A percentile compares a stretch with the other conserved stretches of the same genome.
Evolutionary conservation across 2,329 filamentous ascomycete species (phyloP).

Genomic region (Fusarium sp.): DNA sequence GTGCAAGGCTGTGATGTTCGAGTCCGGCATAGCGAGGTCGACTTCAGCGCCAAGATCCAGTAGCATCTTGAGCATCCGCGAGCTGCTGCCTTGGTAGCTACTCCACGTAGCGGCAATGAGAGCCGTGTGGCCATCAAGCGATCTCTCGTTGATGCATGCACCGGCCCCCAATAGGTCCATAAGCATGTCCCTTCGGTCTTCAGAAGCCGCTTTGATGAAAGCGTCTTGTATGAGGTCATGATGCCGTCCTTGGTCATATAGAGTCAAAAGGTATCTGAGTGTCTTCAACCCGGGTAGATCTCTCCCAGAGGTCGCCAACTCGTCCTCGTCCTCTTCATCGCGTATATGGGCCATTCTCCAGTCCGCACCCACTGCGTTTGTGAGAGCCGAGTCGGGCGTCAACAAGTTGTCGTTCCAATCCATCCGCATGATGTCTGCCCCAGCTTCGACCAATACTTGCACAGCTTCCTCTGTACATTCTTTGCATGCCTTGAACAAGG

Average conservation of each 20-base stretch:
- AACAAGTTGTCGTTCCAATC: background rate
- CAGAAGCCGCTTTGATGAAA: background rate
- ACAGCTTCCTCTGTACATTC: background rate
- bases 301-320: background rate
- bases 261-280: background rate
- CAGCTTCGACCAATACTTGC: background rate
- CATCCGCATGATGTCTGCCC: background rate
- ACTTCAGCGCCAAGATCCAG: background rate
- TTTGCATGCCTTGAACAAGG: background rate
- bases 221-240: background rate
- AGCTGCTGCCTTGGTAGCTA: background rate
- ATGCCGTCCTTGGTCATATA: background rate
- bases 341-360: background rate
- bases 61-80: background rate
- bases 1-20: background rate
- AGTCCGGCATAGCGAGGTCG: background rate
- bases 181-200: background rate
- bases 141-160: background rate
- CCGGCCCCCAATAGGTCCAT: background rate
- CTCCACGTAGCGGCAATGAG: background rate
- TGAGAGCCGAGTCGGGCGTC: background rate
- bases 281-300: background rate
- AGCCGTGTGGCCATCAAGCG: background rate
- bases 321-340: background rate
- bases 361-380: background rate